A percentile compares a stretch with the other conserved stretches of the same genome.
Conservation (phyloP, 2,329 filamentous ascomycete species). For the Sporothrix sp. region DNA sequence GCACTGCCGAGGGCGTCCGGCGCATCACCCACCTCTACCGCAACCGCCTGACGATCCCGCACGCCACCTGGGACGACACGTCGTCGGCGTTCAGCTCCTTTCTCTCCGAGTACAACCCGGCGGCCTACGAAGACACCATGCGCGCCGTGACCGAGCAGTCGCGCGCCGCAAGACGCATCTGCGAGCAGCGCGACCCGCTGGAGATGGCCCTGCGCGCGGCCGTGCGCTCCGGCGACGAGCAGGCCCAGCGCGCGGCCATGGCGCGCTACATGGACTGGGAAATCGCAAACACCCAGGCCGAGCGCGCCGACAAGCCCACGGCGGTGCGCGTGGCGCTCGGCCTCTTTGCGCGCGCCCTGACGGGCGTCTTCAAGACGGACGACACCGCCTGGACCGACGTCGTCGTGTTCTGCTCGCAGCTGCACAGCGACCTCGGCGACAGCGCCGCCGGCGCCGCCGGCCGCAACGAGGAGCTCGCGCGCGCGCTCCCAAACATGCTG, state of each 20-base stretch:
- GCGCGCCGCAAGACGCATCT: slow-evolving; percentile 52
- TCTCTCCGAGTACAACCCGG: slow-evolving; percentile 58
- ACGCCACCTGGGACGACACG: slow-evolving; percentile 65
- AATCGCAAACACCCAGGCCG: slow-evolving; percentile 48
- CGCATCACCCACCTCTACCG: slow-evolving; percentile 61
- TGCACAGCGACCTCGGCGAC: slow-evolving; percentile 28
- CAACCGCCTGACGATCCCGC: slow-evolving; percentile 61
- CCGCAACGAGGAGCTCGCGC: slow-evolving; percentile 29
- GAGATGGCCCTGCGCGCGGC: slow-evolving; percentile 58
- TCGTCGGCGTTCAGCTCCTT: slow-evolving; percentile 67
- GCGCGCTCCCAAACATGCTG: slow-evolving; percentile 42
- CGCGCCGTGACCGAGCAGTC: slow-evolving; percentile 54
- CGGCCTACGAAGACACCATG: slow-evolving; percentile 68
- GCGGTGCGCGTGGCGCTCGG: slow-evolving; percentile 45
- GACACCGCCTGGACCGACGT: slow-evolving; percentile 76
- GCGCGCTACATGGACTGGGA: slow-evolving; percentile 81
- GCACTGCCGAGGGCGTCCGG: slow-evolving; percentile 47
- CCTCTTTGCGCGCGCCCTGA: slow-evolving; percentile 71
- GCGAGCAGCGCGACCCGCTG: slow-evolving; percentile 54
- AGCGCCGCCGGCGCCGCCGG: slow-evolving; percentile 27
- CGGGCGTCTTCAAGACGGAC: slow-evolving; percentile 60
- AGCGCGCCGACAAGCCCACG: slow-evolving; percentile 35
- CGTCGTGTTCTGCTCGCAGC: slow-evolving; percentile 58
- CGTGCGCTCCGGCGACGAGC: slow-evolving; percentile 43
- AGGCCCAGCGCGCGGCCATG: slow-evolving; percentile 43